Evolutionary conservation across 805 yeast species (phyloP).

Genomic region (Blastobotrys americana): DNA sequence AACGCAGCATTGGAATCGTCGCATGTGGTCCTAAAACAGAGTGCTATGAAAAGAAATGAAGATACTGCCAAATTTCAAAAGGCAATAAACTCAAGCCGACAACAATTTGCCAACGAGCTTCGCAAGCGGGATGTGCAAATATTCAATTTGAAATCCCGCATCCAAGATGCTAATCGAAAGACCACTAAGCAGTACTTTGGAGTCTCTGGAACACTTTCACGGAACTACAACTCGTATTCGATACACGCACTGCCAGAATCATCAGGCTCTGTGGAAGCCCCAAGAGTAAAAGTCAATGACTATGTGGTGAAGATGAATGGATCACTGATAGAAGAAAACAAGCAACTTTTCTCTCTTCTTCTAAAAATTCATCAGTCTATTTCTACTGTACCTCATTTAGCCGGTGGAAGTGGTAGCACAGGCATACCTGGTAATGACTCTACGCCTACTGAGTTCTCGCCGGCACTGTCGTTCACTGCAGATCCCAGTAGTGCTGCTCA

Average conservation of each 20-base stretch:
- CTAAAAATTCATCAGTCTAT: conserved; percentile 4
- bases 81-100: conserved; percentile 11
- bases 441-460: background rate
- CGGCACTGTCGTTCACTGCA: background rate
- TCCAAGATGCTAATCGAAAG: conserved; percentile 15
- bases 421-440: background rate
- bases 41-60: conserved; percentile 10
- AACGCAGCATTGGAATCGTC: conserved; percentile 8
- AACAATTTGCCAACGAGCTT: conserved; percentile 20
- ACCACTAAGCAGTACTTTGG: conserved; percentile 3
- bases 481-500: background rate
- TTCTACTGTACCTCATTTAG: background rate
- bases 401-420: background rate
- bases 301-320: conserved; percentile 1
- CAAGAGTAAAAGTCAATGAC: background rate
- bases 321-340: conserved; percentile 16
- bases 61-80: conserved; percentile 3
- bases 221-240: conserved; percentile 12
- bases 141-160: conserved; percentile 17
- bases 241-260: conserved; percentile 2
- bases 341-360: conserved; percentile 13
- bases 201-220: conserved; percentile 15
- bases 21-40: background rate
- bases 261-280: conserved; percentile 6
- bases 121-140: conserved; percentile 22